Conservation (phyloP, 768 basidiomycete genomes). For the Mycena galopus region DNA sequence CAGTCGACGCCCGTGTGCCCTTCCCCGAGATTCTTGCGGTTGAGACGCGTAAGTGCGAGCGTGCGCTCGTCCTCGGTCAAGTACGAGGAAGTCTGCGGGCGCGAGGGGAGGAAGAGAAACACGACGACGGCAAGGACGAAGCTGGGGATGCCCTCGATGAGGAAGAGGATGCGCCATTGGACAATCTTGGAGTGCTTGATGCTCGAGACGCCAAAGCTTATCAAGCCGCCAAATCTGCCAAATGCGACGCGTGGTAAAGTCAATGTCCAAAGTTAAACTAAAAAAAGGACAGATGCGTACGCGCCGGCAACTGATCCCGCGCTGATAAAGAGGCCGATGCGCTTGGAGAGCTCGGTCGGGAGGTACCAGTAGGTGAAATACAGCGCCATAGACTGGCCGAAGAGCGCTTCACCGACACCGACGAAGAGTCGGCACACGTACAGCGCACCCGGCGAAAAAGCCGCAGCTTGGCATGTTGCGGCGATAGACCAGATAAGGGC, state of each 20-base stretch:
- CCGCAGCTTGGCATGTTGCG: slow-evolving; percentile 28
- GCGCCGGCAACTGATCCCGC: slow-evolving; percentile 28
- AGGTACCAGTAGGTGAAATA: slow-evolving; percentile 34
- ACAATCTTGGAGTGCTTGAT: slow-evolving; percentile 14
- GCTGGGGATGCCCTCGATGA: slow-evolving; percentile 30
- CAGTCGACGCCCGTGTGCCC: slow-evolving; percentile 31
- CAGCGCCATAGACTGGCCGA: slow-evolving; percentile 28
- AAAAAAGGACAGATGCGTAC: neutral
- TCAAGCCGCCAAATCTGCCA: slow-evolving; percentile 27
- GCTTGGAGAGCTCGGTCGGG: slow-evolving; percentile 30
- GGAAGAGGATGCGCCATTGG: slow-evolving; percentile 31
- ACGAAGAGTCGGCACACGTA: slow-evolving; percentile 33
- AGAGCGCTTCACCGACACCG: slow-evolving; percentile 28
- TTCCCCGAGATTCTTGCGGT: slow-evolving; percentile 27
- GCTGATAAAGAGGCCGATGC: slow-evolving; percentile 33
- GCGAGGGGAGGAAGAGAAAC: slow-evolving; percentile 31
- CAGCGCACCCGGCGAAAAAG: slow-evolving; percentile 22
- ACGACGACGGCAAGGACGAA: slow-evolving; percentile 28
- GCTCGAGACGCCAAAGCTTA: slow-evolving; percentile 19
- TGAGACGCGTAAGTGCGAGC: slow-evolving; percentile 18
- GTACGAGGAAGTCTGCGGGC: slow-evolving; percentile 20
- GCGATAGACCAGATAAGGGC: slow-evolving; percentile 33
- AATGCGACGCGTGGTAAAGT: neutral
- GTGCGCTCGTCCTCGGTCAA: slow-evolving; percentile 24
- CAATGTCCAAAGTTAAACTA: neutral